Base-by-base conservation (phyloP, 768 basidiomycete genomes). In the Pisolithus marmoratus region DNA sequence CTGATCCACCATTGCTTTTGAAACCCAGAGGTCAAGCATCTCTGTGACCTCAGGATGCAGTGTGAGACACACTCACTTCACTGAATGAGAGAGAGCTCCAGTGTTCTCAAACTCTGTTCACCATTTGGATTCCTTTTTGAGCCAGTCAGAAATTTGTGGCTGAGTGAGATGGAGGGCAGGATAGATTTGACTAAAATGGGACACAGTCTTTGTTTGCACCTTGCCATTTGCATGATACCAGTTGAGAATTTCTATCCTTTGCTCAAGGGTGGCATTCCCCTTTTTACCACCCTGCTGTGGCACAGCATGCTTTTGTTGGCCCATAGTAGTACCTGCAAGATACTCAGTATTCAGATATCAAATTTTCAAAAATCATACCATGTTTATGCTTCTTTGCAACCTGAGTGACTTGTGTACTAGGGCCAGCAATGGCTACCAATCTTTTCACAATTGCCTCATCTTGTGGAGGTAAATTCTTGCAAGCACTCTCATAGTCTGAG, bases 21-120 rank as follows among this genome's bases (percentile, higher is more conserved):
- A 52, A 15, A 71, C 61, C 72, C 72, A 73, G 3, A 71, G 50
- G 5, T 67, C 53, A 60, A 72, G 48, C 64, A 69, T 69, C 37
- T 70, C 63, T 0, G 57, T 51, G 3, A 74, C 57, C 37, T 71
- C 64, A 8, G 70, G 68, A 43, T 67, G 64, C 46, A 68, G 46
- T 6, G 60, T 67, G 43, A 67, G 67, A 9, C 50, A 24, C 20
- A 43, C 29, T 49, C 24, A 9, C 24, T 22, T 24, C 4, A 26
- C 4, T 26, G 38, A 40, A 40, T 24, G 14, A 11, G 20, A 5
- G 5, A 31, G 22, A 17, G 15, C 22, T 24, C 8, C 17, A 22
- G 36, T 55, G 17, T 8, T 23, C 12, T 49, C 58, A 57, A 58
- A 62, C 43, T 57, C 15, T 22, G 52, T 54, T 2, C 61, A 54